These are phyloP conservation scores for Botrytis galanthina DNA, from an alignment of 2,329 filamentous ascomycete genomes.

Conservation along the genomic window DNA sequence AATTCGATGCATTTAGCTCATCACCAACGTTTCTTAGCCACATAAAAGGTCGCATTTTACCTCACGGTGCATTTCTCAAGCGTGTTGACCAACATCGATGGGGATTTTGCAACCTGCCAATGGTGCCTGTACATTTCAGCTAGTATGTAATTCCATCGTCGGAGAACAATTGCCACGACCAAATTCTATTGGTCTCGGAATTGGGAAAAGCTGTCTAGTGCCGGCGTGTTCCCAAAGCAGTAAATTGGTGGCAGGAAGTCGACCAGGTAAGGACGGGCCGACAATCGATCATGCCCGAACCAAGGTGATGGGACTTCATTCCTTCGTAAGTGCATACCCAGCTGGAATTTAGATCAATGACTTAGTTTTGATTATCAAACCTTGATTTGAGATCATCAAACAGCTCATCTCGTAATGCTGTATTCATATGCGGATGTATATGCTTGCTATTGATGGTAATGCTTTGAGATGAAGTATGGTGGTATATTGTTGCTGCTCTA, in stretches of 20 bases:
- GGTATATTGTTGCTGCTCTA: neutral
- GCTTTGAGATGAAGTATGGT: neutral
- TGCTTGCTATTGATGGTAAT: neutral
- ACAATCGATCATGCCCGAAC: constrained; percentile 20
- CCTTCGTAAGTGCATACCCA: neutral
- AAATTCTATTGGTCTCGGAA: neutral
- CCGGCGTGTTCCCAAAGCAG: neutral
- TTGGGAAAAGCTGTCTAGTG: neutral
- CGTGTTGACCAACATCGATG: neutral
- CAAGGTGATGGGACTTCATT: constrained; percentile 15
- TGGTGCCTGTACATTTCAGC: neutral
- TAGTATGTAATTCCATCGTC: neutral
- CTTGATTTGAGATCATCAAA: neutral
- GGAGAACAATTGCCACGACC: neutral
- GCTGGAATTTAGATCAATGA: neutral
- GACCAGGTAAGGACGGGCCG: constrained; percentile 2
- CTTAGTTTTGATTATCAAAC: neutral
- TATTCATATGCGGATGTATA: neutral
- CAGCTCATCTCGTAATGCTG: neutral
- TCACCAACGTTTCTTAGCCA: neutral
- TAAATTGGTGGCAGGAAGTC: constrained; percentile 17
- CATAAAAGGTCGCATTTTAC: neutral
- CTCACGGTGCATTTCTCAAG: neutral
- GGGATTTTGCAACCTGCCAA: neutral
- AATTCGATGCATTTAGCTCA: neutral